These are phyloP conservation scores for Saposhnikovia divaricata DNA, from an alignment of 129 eudicot species.

Conservation along the genomic window DNA sequence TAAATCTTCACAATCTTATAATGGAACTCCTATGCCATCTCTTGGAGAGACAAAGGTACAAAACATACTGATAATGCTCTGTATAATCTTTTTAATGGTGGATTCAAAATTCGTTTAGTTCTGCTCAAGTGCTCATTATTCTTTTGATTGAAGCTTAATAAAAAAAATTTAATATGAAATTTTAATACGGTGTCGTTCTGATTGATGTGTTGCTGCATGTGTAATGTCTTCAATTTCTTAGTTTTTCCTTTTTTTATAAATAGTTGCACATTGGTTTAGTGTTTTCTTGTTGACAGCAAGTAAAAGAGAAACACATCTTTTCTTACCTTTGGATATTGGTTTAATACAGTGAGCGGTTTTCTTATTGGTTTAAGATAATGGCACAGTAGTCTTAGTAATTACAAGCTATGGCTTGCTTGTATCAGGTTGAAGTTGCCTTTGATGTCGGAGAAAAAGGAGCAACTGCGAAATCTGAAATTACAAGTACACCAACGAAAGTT, in stretches of 20 bases:
- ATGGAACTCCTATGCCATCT: constrained; percentile 84
- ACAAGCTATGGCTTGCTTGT: constrained; percentile 8
- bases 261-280: not conserved
- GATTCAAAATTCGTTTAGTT: not conserved
- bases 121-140: not conserved
- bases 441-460: constrained; percentile 52
- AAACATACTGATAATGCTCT: not conserved
- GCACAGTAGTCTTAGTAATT: not conserved
- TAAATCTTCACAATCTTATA: constrained; percentile 37
- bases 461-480: constrained; percentile 34
- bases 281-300: not conserved
- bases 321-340: not conserved
- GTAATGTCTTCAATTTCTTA: not conserved
- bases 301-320: not conserved
- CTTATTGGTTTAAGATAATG: not conserved
- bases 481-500: constrained; percentile 48
- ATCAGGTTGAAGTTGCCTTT: constrained; percentile 73
- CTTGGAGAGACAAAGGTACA: constrained; percentile 84
- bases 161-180: not conserved
- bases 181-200: not conserved
- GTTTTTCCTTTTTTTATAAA: not conserved
- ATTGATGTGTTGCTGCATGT: not conserved
- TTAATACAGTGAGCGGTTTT: not conserved
- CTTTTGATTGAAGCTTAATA: not conserved
- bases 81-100: not conserved